Evolutionary conservation across 805 yeast genomes (phyloP), one percentile per base, ranked within the genome.

Genomic region (Hanseniaspora jakobsenii): DNA sequence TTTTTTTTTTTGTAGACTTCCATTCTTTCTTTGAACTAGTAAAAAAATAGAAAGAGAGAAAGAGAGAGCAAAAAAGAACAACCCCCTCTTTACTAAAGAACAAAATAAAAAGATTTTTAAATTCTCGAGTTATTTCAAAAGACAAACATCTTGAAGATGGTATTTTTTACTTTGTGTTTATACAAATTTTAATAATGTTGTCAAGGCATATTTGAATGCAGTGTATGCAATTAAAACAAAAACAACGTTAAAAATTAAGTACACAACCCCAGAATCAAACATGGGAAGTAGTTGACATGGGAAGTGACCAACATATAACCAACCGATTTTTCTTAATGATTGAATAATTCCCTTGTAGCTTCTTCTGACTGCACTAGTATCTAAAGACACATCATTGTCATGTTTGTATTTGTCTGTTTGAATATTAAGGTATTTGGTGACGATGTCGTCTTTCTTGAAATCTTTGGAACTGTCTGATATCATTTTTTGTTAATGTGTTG

Each of bases 91-190:
- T n/a, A n/a, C n/a, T n/a, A n/a, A n/a, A n/a, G n/a, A n/a, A n/a
- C n/a, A n/a, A n/a, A n/a, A n/a, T n/a, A n/a, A n/a, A n/a, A n/a
- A n/a, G n/a, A n/a, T n/a, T n/a, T n/a, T n/a, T n/a, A n/a, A n/a
- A n/a, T n/a, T n/a, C n/a, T n/a, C n/a, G n/a, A n/a, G n/a, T n/a
- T n/a, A n/a, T n/a, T n/a, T n/a, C n/a, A n/a, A n/a, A n/a, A 41
- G 4, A 41, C 4, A 12, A 41, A 27, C 24, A 41, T 12, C 23
- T 21, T 21, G 3, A 87, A 9, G 18, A 45, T 29, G 17, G 22
- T n/a, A n/a, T n/a, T n/a, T n/a, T n/a, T n/a, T n/a, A n/a, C n/a
- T n/a, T n/a, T n/a, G n/a, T n/a, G n/a, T n/a, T n/a, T n/a, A n/a
- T n/a, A n/a, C n/a, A n/a, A n/a, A n/a, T n/a, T n/a, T n/a, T n/a